Percentiles rank a stretch among this genome's conserved stretches.
These are phyloP conservation scores for Arthrobotrys sinensis DNA, from an alignment of 2,329 filamentous ascomycete species.

Conservation along the genomic window DNA sequence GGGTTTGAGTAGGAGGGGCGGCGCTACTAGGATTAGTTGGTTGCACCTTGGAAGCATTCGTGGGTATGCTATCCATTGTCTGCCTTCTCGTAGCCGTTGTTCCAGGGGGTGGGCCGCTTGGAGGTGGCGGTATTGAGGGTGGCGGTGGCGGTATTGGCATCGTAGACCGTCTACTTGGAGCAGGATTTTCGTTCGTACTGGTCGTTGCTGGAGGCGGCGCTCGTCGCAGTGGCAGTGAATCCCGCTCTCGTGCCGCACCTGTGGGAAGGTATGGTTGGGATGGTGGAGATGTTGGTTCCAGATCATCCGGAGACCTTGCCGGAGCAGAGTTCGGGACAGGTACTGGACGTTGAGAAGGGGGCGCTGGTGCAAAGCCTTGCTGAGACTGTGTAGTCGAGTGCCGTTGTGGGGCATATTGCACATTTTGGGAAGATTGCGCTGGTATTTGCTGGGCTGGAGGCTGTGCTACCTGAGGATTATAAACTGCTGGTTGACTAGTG, in stretches of 20 bases:
- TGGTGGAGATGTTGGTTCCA: constrained; percentile 50
- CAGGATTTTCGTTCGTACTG: constrained; percentile 27
- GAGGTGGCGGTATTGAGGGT: constrained; percentile 56
- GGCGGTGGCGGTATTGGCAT: constrained; percentile 54
- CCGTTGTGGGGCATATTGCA: constrained; percentile 47
- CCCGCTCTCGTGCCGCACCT: constrained; percentile 50
- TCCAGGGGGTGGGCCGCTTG: constrained; percentile 53
- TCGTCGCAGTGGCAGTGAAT: constrained; percentile 53
- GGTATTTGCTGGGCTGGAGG: constrained; percentile 27
- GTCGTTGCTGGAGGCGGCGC: constrained; percentile 15
- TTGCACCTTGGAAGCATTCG: constrained; percentile 22
- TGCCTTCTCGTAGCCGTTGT: constrained; percentile 30
- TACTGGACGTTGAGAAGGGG: constrained; percentile 24
- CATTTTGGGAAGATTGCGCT: constrained; percentile 37
- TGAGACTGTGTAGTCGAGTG: constrained; percentile 37
- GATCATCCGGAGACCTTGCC: constrained; percentile 51
- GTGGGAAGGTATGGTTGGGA: constrained; percentile 33
- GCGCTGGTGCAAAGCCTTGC: constrained; percentile 31
- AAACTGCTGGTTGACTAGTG: constrained; percentile 40
- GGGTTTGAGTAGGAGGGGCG: constrained; percentile 37
- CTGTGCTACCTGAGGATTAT: constrained; percentile 42
- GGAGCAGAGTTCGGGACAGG: constrained; percentile 26
- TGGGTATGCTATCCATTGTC: constrained; percentile 46
- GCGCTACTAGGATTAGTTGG: constrained; percentile 1
- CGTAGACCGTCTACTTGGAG: constrained; percentile 57